phyloP scores from a whole-genome alignment of 2,329 filamentous ascomycete species.

The Akanthomyces lecanii region DNA sequence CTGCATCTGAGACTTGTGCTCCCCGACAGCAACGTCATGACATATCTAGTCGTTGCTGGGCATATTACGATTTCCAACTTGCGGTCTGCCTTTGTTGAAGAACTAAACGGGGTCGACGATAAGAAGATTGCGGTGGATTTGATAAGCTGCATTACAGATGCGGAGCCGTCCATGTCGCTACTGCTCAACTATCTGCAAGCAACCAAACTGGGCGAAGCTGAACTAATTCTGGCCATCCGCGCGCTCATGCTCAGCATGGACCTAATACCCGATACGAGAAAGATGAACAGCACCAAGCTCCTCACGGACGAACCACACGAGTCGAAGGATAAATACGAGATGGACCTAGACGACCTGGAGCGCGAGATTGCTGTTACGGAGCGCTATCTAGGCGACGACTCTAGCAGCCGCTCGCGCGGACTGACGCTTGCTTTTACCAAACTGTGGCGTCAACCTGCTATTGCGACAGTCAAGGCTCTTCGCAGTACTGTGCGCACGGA shows the following conservation, averaged over 20 bases:
- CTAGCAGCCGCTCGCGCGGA: slow-evolving; percentile 57
- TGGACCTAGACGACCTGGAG: slow-evolving; percentile 58
- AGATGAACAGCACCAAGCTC: slow-evolving; percentile 30
- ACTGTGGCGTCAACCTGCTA: slow-evolving; percentile 60
- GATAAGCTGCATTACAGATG: slow-evolving; percentile 55
- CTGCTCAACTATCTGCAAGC: slow-evolving; percentile 61
- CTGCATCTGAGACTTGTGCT: slow-evolving; percentile 34
- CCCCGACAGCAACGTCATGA: slow-evolving; percentile 51
- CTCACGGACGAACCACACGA: slow-evolving; percentile 28
- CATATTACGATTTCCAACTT: slow-evolving; percentile 58
- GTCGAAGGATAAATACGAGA: slow-evolving; percentile 36
- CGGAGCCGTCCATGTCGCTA: slow-evolving; percentile 65
- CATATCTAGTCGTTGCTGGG: slow-evolving; percentile 57
- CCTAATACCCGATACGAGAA: slow-evolving; percentile 43
- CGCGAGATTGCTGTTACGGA: slow-evolving; percentile 65
- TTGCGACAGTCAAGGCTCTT: slow-evolving; percentile 58
- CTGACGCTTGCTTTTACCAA: slow-evolving; percentile 66
- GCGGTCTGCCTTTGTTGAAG: slow-evolving; percentile 51
- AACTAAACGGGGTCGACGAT: slow-evolving; percentile 39
- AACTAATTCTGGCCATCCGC: slow-evolving; percentile 63
- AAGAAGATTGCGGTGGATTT: slow-evolving; percentile 57
- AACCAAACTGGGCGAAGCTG: slow-evolving; percentile 60
- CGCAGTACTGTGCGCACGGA: slow-evolving; percentile 60
- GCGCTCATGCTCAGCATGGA: slow-evolving; percentile 67
- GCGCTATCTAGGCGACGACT: slow-evolving; percentile 61